Conservation (phyloP, 192 early-diverging fungal genomes). For the Linnemannia schmuckeri region DNA sequence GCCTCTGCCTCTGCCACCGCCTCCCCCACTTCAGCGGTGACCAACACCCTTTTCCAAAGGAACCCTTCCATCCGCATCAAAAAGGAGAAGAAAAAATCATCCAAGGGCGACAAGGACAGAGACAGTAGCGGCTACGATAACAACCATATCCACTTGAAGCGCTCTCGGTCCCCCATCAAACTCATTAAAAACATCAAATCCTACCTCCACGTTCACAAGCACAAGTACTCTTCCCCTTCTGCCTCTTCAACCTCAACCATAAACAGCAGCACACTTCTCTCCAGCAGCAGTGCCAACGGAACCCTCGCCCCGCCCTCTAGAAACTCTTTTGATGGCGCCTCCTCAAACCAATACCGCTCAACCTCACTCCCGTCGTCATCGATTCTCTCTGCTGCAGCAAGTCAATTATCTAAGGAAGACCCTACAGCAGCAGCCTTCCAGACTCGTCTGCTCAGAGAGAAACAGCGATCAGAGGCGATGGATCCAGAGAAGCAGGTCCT, state of each 20-base stretch:
- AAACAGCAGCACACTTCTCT: background rate
- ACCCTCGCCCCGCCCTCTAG: slow-evolving; percentile 26
- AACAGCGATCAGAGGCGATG: slow-evolving; percentile 22
- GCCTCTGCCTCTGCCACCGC: slow-evolving; percentile 10
- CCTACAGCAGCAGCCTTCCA: background rate
- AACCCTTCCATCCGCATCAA: slow-evolving; percentile 21
- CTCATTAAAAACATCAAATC: slow-evolving; percentile 48
- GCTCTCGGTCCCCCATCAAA: slow-evolving; percentile 51
- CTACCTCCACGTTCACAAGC: slow-evolving; percentile 47
- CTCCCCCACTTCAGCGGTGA: background rate
- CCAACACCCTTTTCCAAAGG: slow-evolving; percentile 4
- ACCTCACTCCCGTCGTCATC: slow-evolving; percentile 31
- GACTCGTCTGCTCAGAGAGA: background rate
- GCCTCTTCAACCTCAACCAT: slow-evolving; percentile 13
- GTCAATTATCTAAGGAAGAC: background rate
- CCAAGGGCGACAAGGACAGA: slow-evolving; percentile 6
- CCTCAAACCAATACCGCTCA: slow-evolving; percentile 26
- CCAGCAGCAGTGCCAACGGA: slow-evolving; percentile 26
- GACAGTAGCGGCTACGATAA: background rate
- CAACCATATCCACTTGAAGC: slow-evolving; percentile 21
- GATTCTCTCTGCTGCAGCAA: slow-evolving; percentile 16
- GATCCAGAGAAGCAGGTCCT: slow-evolving; percentile 44
- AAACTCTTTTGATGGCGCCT: slow-evolving; percentile 9
- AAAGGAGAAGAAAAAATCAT: slow-evolving; percentile 9
- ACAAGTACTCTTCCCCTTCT: slow-evolving; percentile 17